Conservation (phyloP, 257 asterid species). For the Nicotiana noctiflora region DNA sequence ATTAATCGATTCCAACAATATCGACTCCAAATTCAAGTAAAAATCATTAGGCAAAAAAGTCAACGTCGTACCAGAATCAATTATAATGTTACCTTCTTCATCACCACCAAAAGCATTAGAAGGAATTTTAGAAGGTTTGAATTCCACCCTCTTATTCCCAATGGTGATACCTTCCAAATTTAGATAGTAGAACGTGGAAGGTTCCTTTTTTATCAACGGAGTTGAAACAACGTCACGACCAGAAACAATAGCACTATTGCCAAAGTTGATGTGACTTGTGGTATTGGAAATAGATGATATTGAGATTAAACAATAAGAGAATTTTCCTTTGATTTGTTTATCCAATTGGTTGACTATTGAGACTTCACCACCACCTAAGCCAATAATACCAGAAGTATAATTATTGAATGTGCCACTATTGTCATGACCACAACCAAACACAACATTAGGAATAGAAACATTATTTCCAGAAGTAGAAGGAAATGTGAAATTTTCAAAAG, state of each 20-base stretch:
- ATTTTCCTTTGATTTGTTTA: constrained; percentile 8
- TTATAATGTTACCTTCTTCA: constrained; percentile 15
- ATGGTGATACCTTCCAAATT: constrained; percentile 10
- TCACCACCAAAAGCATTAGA: not conserved
- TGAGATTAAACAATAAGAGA: constrained; percentile 17
- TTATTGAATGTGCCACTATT: not conserved
- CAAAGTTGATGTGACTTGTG: constrained; percentile 9
- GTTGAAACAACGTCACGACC: constrained; percentile 19
- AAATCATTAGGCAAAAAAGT: not conserved
- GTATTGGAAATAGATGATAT: not conserved
- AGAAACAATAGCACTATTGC: not conserved
- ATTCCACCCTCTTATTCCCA: not conserved
- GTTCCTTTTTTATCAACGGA: not conserved
- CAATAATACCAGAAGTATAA: constrained; percentile 10
- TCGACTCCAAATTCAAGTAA: not conserved
- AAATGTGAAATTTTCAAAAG: not conserved
- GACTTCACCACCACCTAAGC: constrained; percentile 9
- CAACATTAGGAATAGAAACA: not conserved
- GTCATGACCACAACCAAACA: constrained; percentile 17
- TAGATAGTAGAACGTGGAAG: constrained; percentile 3
- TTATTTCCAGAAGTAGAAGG: not conserved
- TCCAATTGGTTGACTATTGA: constrained; percentile 10
- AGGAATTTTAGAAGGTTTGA: not conserved
- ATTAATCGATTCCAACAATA: not conserved
- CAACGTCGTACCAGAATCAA: constrained; percentile 19